These are phyloP conservation scores for Isabelozyma pseudorhagii DNA, from an alignment of 805 yeast genomes.

Conservation along the genomic window DNA sequence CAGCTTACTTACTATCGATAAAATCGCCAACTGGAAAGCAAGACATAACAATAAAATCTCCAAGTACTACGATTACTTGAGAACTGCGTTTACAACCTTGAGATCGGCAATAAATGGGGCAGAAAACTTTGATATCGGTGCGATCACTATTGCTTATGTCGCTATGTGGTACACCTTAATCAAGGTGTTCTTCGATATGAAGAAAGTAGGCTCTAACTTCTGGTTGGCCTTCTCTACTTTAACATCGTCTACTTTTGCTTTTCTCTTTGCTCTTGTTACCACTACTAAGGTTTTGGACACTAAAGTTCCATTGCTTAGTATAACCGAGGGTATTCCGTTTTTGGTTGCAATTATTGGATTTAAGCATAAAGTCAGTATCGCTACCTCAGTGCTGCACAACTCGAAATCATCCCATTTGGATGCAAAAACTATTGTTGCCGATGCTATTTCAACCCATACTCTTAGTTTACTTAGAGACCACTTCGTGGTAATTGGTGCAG, in stretches of 20 bases:
- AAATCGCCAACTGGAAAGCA: slow-evolving; percentile 53
- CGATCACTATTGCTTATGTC: slow-evolving; percentile 74
- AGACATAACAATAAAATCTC: slow-evolving; percentile 56
- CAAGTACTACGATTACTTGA: slow-evolving; percentile 52
- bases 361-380: slow-evolving; percentile 74
- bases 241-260: slow-evolving; percentile 76
- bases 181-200: slow-evolving; percentile 74
- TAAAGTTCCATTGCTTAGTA: slow-evolving; percentile 65
- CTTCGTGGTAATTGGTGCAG: slow-evolving; percentile 65
- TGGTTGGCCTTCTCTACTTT: slow-evolving; percentile 84
- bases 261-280: slow-evolving; percentile 68
- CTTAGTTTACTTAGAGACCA: slow-evolving; percentile 70
- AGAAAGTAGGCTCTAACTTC: slow-evolving; percentile 72
- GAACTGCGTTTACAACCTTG: slow-evolving; percentile 37
- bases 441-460: slow-evolving; percentile 41
- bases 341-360: slow-evolving; percentile 90
- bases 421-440: slow-evolving; percentile 40
- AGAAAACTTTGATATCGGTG: slow-evolving; percentile 78
- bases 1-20: slow-evolving; percentile 20
- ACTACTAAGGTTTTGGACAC: slow-evolving; percentile 54
- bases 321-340: slow-evolving; percentile 92
- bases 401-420: slow-evolving; percentile 35
- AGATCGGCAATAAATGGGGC: slow-evolving; percentile 59
- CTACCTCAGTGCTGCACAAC: slow-evolving; percentile 53
- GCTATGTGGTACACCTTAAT: slow-evolving; percentile 86